Base-by-base conservation (phyloP, 2,329 filamentous ascomycete genomes). In the Pestalotiopsis sp. region DNA sequence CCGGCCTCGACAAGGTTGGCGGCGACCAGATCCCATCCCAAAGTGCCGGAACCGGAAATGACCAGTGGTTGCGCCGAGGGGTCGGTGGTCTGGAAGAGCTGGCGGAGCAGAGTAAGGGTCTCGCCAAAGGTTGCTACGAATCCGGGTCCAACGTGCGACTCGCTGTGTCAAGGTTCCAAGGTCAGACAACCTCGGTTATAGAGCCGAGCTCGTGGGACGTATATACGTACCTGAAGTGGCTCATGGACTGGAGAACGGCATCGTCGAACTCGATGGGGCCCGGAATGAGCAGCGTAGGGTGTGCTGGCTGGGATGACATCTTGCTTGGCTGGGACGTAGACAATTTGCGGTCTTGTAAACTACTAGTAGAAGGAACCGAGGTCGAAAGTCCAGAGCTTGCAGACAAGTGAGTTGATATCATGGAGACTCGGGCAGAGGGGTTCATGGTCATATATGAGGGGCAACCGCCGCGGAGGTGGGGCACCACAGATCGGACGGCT, bases 231-330 rank as follows among this genome's bases (percentile, higher is more conserved):
- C 93, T 95, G 84, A 92, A 97, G 83, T 97, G 94, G 85, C 92
- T 92, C 95, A 98, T 98, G 71, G 94, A 94, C 81, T 95, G 89
- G 66, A 98, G 90, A 70, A 98, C 95, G 62, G 91, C 94, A 95
- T 98, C 95, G 81, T 98, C 95, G 79, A 98, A 98, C 85, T 98
- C 95, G 81, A 98, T 97, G 78, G 96, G 96, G 72, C 96, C 96
- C 64, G 96, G 96, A 78, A 99, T 98, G 83, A 99, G 90, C 82
- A 99, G 86, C 68, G 95, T 91, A 58, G 89, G 82, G 78, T 91
- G 89, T 65, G 84, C 81, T 67, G 88, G 84, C 75, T 91, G 89
- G 69, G 84, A 85, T 74, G 89, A 90, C 89, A 91, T 91, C 67
- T 78, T 84, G 78, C 73, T 61, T 62, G 74, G 72, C 25, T 71